Conservation (phyloP, 179 eudicot genomes). For the Beta lomatogona region DNA sequence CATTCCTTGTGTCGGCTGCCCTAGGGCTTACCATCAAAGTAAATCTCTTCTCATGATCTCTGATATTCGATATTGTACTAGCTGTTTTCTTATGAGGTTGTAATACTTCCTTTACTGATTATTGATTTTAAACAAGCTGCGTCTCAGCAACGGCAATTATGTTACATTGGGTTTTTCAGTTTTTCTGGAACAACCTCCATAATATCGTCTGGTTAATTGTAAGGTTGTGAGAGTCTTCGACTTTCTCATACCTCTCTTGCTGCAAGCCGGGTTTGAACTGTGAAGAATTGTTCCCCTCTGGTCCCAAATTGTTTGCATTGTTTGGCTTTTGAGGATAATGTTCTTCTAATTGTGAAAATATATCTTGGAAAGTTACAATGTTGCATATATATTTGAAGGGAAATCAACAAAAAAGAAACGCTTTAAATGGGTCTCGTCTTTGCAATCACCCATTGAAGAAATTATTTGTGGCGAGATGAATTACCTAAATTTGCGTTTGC, state of each 20-base stretch:
- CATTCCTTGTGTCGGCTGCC: constrained; percentile 76
- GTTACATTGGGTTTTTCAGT: background rate
- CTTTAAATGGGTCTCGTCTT: too few species aligned
- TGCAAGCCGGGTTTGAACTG: background rate
- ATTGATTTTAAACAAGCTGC: too few species aligned
- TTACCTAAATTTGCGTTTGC: too few species aligned
- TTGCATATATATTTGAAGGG: background rate
- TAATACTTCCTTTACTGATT: background rate
- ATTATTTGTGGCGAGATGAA: too few species aligned
- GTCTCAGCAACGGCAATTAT: background rate
- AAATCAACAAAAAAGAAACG: too few species aligned
- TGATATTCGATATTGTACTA: background rate
- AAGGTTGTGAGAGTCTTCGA: background rate
- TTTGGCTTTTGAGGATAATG: background rate
- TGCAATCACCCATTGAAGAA: too few species aligned
- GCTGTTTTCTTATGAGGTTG: background rate
- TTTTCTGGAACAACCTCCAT: background rate
- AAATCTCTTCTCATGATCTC: constrained; percentile 14
- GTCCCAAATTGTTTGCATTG: too few species aligned
- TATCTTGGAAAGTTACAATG: too few species aligned
- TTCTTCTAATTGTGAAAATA: too few species aligned
- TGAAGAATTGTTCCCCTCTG: too few species aligned
- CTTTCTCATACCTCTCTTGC: background rate
- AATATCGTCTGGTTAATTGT: background rate
- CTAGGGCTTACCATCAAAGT: constrained; percentile 92